Conservation (phyloP, 768 basidiomycete genomes). For the Termitomyces sp. region DNA sequence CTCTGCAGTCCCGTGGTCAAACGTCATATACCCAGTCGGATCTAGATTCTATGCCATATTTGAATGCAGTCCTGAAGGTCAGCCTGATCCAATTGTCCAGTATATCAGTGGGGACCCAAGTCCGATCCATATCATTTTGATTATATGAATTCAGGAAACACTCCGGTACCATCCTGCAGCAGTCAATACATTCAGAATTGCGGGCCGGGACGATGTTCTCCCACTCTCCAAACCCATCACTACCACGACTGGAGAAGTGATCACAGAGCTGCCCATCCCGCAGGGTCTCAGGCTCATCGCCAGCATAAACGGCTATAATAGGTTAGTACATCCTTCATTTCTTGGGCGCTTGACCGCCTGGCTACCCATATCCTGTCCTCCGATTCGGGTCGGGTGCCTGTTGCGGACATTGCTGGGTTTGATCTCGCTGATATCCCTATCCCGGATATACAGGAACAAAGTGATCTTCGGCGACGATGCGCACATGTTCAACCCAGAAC, state of each 20-base stretch:
- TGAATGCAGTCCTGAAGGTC: constrained; percentile 41
- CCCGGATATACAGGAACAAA: constrained; percentile 23
- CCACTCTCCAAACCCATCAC: constrained; percentile 50
- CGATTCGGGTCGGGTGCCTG: neutral
- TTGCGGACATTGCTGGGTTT: neutral
- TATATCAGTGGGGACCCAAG: neutral
- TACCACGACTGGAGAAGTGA: constrained; percentile 35
- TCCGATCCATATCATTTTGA: neutral
- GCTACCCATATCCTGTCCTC: neutral
- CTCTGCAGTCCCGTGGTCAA: constrained; percentile 29
- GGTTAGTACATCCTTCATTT: constrained; percentile 23
- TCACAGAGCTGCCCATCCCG: constrained; percentile 43
- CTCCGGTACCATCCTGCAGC: constrained; percentile 38
- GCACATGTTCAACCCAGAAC: constrained; percentile 38
- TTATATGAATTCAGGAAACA: constrained; percentile 32
- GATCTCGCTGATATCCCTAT: neutral
- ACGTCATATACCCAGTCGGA: constrained; percentile 33
- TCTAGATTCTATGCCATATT: constrained; percentile 45
- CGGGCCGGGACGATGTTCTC: constrained; percentile 48
- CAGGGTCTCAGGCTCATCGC: constrained; percentile 44
- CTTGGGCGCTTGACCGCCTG: neutral
- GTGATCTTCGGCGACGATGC: constrained; percentile 44
- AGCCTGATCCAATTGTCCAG: neutral
- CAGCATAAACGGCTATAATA: constrained; percentile 49
- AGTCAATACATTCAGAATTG: constrained; percentile 28